Conservation (phyloP, 352 stramenopile genomes). For the Pythium aristosporum region DNA sequence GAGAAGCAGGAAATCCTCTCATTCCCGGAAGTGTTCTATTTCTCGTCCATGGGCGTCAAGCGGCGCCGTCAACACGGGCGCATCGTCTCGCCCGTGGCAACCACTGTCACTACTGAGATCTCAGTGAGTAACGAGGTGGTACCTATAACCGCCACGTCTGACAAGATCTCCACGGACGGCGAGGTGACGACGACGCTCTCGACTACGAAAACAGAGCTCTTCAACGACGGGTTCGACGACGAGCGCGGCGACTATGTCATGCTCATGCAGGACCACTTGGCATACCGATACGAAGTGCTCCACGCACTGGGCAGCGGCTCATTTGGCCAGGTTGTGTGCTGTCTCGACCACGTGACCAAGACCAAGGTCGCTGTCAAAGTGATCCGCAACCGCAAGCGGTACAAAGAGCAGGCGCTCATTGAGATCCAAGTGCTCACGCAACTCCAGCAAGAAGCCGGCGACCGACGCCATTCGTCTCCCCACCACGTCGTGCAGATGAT, state of each 20-base stretch:
- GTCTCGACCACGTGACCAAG: constrained; percentile 81
- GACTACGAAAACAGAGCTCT: constrained; percentile 31
- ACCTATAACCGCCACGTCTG: not conserved
- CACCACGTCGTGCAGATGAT: constrained; percentile 82
- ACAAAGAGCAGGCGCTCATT: constrained; percentile 93
- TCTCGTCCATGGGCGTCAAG: constrained; percentile 20
- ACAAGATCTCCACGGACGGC: not conserved
- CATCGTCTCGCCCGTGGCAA: not conserved
- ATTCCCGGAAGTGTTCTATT: constrained; percentile 53
- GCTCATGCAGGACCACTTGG: constrained; percentile 91
- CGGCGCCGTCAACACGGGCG: constrained; percentile 8
- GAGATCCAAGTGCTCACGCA: constrained; percentile 94
- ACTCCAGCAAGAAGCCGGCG: constrained; percentile 37
- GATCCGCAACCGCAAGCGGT: constrained; percentile 97
- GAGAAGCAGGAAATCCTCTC: constrained; percentile 54
- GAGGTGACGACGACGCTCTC: no score
- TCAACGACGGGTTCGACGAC: constrained; percentile 95
- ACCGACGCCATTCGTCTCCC: not conserved
- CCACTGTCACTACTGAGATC: no score
- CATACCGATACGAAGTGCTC: constrained; percentile 93
- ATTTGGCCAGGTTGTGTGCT: constrained; percentile 98
- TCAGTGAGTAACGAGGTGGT: not conserved
- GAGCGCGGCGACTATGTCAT: constrained; percentile 98
- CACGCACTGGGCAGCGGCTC: constrained; percentile 95
- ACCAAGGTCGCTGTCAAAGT: constrained; percentile 96